Conservation (phyloP, 768 basidiomycete genomes). For the Megacollybia marginata region DNA sequence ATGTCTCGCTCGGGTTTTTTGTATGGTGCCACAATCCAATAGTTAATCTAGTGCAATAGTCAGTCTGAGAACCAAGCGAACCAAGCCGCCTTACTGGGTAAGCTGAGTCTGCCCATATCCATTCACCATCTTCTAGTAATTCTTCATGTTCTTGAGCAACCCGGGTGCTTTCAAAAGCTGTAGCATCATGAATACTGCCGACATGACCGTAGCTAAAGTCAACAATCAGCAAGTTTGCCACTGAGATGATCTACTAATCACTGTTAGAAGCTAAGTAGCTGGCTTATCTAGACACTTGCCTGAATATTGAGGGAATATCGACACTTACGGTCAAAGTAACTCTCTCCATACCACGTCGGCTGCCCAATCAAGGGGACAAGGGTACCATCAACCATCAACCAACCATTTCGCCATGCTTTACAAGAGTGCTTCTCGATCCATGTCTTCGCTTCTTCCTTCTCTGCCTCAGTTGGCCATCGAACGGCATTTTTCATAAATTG, state of each 20-base stretch:
- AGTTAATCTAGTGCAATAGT: slow-evolving; percentile 9
- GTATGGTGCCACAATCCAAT: slow-evolving; percentile 18
- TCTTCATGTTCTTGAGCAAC: slow-evolving; percentile 10
- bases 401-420: slow-evolving; percentile 26
- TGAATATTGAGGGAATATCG: slow-evolving; percentile 33
- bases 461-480: slow-evolving; percentile 17
- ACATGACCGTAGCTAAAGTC: neutral
- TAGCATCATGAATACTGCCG: slow-evolving; percentile 20
- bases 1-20: slow-evolving; percentile 18
- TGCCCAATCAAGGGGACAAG: slow-evolving; percentile 23
- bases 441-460: slow-evolving; percentile 28
- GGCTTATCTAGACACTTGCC: slow-evolving; percentile 16
- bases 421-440: slow-evolving; percentile 29
- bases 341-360: slow-evolving; percentile 28
- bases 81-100: slow-evolving; percentile 22
- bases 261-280: slow-evolving; percentile 12
- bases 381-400: slow-evolving; percentile 31
- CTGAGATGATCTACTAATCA: slow-evolving; percentile 20
- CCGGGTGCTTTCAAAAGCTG: slow-evolving; percentile 18
- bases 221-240: slow-evolving; percentile 24
- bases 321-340: no score
- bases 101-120: slow-evolving; percentile 26
- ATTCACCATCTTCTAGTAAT: slow-evolving; percentile 10
- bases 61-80: neutral
- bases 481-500: slow-evolving; percentile 19